Evolutionary conservation across 371 early-diverging fungal species (phyloP).

Genomic region (Syncephalastrum sp.): DNA sequence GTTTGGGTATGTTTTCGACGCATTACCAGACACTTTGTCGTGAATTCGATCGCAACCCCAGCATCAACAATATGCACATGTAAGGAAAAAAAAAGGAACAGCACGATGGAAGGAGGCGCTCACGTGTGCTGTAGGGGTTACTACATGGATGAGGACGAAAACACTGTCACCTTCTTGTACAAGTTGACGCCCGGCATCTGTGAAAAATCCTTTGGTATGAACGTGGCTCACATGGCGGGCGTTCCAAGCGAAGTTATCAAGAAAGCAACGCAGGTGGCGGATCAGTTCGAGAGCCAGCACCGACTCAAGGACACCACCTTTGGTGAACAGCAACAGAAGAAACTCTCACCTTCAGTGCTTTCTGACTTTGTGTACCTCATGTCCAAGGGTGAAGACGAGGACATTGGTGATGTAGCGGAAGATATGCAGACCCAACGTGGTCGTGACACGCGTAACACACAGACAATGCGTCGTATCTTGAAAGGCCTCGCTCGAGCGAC

Average conservation of each 20-base stretch:
- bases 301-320: conserved; percentile 40
- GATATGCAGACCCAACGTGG: conserved; percentile 19
- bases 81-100: conserved; percentile 21
- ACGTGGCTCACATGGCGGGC: conserved; percentile 96
- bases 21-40: conserved; percentile 95
- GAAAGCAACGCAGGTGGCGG: conserved; percentile 71
- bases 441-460: conserved; percentile 17
- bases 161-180: conserved; percentile 96
- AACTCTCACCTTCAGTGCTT: conserved; percentile 18
- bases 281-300: conserved; percentile 63
- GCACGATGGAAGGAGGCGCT: not conserved
- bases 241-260: conserved; percentile 67
- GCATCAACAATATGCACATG: conserved; percentile 67
- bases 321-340: conserved; percentile 3
- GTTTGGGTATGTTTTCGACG: conserved; percentile 95
- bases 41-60: conserved; percentile 71
- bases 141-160: conserved; percentile 75
- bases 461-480: conserved; percentile 19
- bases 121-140: conserved; percentile 61
- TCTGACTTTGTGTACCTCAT: conserved; percentile 33
- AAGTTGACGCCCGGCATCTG: conserved; percentile 86
- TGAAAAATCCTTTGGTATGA: conserved; percentile 83
- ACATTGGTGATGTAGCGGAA: conserved; percentile 20
- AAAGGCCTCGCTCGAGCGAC: conserved; percentile 5
- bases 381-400: conserved; percentile 11